Conservation (phyloP, 2,329 filamentous ascomycete species). For the Fonsecaea monophora region DNA sequence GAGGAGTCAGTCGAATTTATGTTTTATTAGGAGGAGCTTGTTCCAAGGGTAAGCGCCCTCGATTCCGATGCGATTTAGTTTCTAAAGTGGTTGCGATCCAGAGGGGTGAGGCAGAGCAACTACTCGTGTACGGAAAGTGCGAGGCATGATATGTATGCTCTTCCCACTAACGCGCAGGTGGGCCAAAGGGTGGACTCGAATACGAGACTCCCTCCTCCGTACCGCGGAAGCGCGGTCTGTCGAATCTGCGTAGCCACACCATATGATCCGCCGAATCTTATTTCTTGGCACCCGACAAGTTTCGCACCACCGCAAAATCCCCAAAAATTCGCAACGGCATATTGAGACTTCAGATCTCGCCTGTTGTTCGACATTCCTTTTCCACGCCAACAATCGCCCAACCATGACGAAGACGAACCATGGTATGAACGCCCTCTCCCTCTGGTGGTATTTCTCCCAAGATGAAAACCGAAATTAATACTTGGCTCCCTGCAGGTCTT, state of each 20-base stretch:
- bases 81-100: background rate
- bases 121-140: background rate
- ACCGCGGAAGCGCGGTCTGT: background rate
- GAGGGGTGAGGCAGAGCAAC: background rate
- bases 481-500: constrained; percentile 42
- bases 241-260: background rate
- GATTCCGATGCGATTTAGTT: background rate
- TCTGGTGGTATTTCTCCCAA: background rate
- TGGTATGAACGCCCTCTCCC: constrained; percentile 21
- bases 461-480: constrained; percentile 12
- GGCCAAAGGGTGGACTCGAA: background rate
- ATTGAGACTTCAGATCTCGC: constrained; percentile 12
- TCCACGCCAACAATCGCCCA: constrained; percentile 23
- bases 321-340: constrained; percentile 23
- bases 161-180: constrained; percentile 9
- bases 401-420: constrained; percentile 36
- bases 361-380: constrained; percentile 29
- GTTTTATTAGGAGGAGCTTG: background rate
- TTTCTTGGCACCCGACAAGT: constrained; percentile 28
- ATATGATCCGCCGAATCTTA: constrained; percentile 16
- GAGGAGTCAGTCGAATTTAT: background rate
- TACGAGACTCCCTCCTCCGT: too few species aligned
- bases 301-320: constrained; percentile 17
- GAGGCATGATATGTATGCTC: too few species aligned
- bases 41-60: background rate